Evolutionary conservation across 2,329 filamentous ascomycete genomes (phyloP), one percentile per base, ranked within the genome.

Genomic region (Fusarium sp.): DNA sequence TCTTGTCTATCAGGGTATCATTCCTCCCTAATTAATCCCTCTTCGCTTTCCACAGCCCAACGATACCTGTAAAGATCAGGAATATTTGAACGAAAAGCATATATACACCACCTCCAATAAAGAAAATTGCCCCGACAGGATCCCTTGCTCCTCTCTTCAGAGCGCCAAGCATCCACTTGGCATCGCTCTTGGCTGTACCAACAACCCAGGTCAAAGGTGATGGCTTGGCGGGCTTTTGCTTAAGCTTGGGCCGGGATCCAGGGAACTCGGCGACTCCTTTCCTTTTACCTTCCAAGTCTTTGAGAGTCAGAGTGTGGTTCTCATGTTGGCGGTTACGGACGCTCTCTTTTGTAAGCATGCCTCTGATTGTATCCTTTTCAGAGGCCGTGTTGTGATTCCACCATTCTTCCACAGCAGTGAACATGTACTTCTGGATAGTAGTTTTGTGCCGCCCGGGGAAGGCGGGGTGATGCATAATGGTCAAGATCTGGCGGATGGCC

Each of bases 381-480:
- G 72, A 49, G 0, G 55, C 42, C 0, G 69, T 67, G 30, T 74
- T 68, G 47, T 88, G 85, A 42, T 91, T 85, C 1, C 88, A 89
- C 94, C 94, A 97, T 55, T 86, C 84, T 66, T 91, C 85, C 2
- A 97, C 92, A 1, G 90, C 90, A 33, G 89, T 85, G 79, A 92
- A 97, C 94, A 97, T 97, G 56, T 88, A 89, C 51, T 87, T 85
- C 70, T 97, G 94, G 31, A 94, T 88, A 75, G 95, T 90, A 57
- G 91, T 84, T 64, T 85, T 84, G 62, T 90, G 87, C 4, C 70
- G 57, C 70, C 95, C 87, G 11, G 93, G 88, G 38, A 92, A 83
- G 3, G 91, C 91, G 0, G 94, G 94, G 76, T 97, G 94, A 77
- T 97, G 94, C 81, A 97, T 94, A 7, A 92, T 88, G 18, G 86